Conservation (phyloP, 495 filamentous ascomycete species). For the Lasiosphaeria hispida region DNA sequence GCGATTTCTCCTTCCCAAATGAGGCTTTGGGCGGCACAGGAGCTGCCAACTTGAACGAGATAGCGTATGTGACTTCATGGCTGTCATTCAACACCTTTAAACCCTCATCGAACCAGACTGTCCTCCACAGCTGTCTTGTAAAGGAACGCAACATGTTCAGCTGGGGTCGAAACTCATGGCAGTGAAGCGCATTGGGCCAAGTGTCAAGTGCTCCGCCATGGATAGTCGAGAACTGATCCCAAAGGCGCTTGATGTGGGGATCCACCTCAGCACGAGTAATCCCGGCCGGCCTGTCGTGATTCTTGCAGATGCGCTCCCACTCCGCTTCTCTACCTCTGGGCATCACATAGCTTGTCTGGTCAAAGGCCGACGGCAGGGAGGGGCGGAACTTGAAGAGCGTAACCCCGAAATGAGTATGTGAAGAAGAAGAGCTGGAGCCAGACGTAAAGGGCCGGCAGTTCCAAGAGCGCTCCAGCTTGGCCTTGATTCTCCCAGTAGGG, state of each 20-base stretch:
- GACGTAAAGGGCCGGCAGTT: neutral
- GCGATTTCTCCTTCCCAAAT: neutral
- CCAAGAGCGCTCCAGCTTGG: conserved; percentile 5
- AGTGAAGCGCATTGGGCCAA: conserved; percentile 4
- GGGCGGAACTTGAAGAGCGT: neutral
- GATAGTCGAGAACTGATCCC: conserved; percentile 1
- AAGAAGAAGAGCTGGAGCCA: neutral
- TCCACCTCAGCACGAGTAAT: neutral
- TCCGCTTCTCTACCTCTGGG: conserved; percentile 4
- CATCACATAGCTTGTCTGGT: neutral
- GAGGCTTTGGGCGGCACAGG: neutral
- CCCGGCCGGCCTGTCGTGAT: neutral
- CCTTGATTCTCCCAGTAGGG: neutral
- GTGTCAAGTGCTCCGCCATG: conserved; percentile 4
- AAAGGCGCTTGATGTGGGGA: neutral
- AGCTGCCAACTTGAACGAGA: conserved; percentile 3
- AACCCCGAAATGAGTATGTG: conserved; percentile 2
- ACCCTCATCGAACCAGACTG: conserved; percentile 3
- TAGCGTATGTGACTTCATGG: conserved; percentile 2
- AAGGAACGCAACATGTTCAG: neutral
- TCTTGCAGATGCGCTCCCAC: too few species aligned
- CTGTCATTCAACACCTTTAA: neutral
- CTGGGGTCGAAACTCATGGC: neutral
- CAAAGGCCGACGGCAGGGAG: neutral
- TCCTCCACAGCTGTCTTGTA: conserved; percentile 2